A percentile compares a stretch with the other conserved stretches of the same genome.
phyloP scores from a whole-genome alignment of 495 filamentous ascomycete genomes.

The Pseudotulostoma volvatum region DNA sequence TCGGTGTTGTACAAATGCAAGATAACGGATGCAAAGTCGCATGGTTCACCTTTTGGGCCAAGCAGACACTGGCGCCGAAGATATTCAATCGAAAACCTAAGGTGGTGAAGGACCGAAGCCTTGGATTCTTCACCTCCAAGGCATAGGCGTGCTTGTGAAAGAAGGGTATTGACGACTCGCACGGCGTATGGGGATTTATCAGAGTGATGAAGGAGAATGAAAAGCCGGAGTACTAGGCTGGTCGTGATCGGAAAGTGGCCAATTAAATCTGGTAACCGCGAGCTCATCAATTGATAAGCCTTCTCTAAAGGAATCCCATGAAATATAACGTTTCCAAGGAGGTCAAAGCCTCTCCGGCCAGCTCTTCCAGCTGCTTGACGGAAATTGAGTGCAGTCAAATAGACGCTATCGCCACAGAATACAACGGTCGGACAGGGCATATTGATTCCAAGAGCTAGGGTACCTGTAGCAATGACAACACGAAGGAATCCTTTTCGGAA shows the following conservation, averaged over 20 bases:
- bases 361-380: slow-evolving; percentile 62
- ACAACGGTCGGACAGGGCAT: slow-evolving; percentile 76
- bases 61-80: slow-evolving; percentile 51
- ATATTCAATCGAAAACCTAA: slow-evolving; percentile 70
- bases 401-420: slow-evolving; percentile 56
- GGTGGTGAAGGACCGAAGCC: slow-evolving; percentile 52
- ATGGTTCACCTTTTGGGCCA: slow-evolving; percentile 37
- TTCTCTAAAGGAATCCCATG: slow-evolving; percentile 39
- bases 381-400: slow-evolving; percentile 56
- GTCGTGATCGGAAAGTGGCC: slow-evolving; percentile 69
- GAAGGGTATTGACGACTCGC: slow-evolving; percentile 43
- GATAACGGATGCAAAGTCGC: slow-evolving; percentile 52
- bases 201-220: slow-evolving; percentile 48
- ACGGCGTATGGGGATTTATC: slow-evolving; percentile 41
- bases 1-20: slow-evolving; percentile 61
- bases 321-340: slow-evolving; percentile 69
- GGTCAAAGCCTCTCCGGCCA: slow-evolving; percentile 64
- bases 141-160: slow-evolving; percentile 53
- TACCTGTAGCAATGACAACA: slow-evolving; percentile 64
- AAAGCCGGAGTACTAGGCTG: slow-evolving; percentile 51
- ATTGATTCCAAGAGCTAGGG: slow-evolving; percentile 62
- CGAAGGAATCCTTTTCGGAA: slow-evolving; percentile 58
- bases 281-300: slow-evolving; percentile 47
- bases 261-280: slow-evolving; percentile 51
- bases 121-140: slow-evolving; percentile 45